A percentile compares a stretch with the other conserved stretches of the same genome.
These are phyloP conservation scores for Picocystis sp. DNA, from an alignment of 163 green algal genomes.

Conservation along the genomic window DNA sequence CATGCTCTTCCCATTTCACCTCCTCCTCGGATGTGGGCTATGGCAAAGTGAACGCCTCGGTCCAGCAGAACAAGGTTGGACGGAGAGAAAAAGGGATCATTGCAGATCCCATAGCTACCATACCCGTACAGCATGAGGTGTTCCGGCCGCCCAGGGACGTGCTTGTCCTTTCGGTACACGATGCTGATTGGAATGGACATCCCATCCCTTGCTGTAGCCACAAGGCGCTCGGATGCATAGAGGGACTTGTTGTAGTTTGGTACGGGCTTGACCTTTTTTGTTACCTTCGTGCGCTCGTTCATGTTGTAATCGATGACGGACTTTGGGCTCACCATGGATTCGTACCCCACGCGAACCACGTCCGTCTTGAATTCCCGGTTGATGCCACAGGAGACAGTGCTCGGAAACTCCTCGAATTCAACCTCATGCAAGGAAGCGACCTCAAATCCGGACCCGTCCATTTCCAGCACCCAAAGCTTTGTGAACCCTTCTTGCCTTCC, in stretches of 20 bases:
- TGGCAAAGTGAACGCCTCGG: constrained; percentile 50
- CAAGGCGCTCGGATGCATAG: constrained; percentile 59
- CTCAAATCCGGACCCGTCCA: too few species aligned
- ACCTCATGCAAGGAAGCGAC: too few species aligned
- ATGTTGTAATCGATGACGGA: constrained; percentile 54
- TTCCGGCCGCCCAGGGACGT: constrained; percentile 13
- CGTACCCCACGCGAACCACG: constrained; percentile 54
- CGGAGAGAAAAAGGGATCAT: constrained; percentile 45
- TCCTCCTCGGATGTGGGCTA: constrained; percentile 67
- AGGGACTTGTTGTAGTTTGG: constrained; percentile 1
- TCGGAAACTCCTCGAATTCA: not conserved
- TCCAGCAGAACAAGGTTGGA: constrained; percentile 44
- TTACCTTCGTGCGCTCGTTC: constrained; percentile 4
- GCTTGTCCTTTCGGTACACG: constrained; percentile 22
- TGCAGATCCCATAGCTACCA: constrained; percentile 43
- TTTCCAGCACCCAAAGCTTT: too few species aligned
- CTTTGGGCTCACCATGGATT: constrained; percentile 46
- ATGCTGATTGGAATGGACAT: constrained; percentile 55
- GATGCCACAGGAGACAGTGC: constrained; percentile 16
- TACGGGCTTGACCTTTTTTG: constrained; percentile 3
- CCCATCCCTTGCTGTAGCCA: constrained; percentile 52
- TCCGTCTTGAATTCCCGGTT: constrained; percentile 40
- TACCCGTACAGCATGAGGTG: constrained; percentile 42
- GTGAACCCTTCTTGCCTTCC: too few species aligned
- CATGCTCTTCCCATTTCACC: constrained; percentile 63